Conservation (phyloP, 2,329 filamentous ascomycete species). For the Stemphylium lycopersici region DNA sequence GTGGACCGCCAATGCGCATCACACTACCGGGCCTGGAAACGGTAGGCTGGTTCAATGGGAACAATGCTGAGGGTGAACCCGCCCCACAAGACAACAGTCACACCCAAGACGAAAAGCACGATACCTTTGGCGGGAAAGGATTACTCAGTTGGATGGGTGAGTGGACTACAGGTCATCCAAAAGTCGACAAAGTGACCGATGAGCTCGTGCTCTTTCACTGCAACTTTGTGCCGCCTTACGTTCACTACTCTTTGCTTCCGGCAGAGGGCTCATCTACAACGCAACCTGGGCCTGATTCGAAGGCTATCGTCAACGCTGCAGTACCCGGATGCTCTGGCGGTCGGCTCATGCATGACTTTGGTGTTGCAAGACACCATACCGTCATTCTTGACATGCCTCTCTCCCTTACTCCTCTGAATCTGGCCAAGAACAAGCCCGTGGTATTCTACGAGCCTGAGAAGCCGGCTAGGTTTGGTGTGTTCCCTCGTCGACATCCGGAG, state of each 20-base stretch:
- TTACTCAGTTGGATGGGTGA: slow-evolving; percentile 68
- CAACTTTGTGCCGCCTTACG: slow-evolving; percentile 68
- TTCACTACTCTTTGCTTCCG: slow-evolving; percentile 69
- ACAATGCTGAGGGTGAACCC: slow-evolving; percentile 60
- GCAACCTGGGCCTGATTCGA: not conserved
- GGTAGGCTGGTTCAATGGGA: slow-evolving; percentile 72
- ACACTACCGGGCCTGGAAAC: slow-evolving; percentile 69
- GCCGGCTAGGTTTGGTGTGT: slow-evolving; percentile 69
- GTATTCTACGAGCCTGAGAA: slow-evolving; percentile 65
- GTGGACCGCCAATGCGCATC: slow-evolving; percentile 71
- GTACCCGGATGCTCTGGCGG: slow-evolving; percentile 67
- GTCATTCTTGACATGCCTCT: slow-evolving; percentile 74
- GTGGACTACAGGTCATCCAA: slow-evolving; percentile 74
- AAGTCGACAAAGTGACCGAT: slow-evolving; percentile 67
- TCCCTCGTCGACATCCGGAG: slow-evolving; percentile 65
- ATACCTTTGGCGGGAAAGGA: slow-evolving; percentile 61
- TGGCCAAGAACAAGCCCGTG: slow-evolving; percentile 61
- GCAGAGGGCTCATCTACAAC: slow-evolving; percentile 18
- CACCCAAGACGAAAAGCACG: slow-evolving; percentile 13
- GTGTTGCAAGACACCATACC: slow-evolving; percentile 66
- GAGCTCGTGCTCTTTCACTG: slow-evolving; percentile 73
- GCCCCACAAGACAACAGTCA: slow-evolving; percentile 20
- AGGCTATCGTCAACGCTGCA: slow-evolving; percentile 56
- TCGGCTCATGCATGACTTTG: slow-evolving; percentile 81
- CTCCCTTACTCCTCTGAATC: slow-evolving; percentile 67